phyloP scores from a whole-genome alignment of 768 basidiomycete genomes.

The Jaapia argillacea region DNA sequence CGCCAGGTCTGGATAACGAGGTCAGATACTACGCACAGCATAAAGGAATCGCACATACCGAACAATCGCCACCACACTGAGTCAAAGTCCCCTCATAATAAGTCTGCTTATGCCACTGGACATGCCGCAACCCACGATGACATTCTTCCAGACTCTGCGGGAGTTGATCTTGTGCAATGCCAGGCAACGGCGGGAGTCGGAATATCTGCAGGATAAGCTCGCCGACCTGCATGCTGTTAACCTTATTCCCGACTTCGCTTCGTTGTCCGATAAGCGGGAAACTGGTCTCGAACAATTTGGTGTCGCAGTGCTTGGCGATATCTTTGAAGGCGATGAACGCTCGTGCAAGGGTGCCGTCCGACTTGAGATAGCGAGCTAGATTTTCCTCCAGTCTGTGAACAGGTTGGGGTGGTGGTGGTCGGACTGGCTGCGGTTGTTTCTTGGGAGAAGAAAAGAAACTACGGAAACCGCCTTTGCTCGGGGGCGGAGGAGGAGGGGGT shows the following conservation, averaged over 20 bases:
- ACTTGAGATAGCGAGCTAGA: slow-evolving; percentile 72
- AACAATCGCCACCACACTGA: slow-evolving; percentile 89
- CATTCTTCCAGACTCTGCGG: slow-evolving; percentile 94
- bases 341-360: slow-evolving; percentile 82
- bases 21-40: background rate
- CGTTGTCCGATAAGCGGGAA: slow-evolving; percentile 77
- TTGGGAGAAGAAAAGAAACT: slow-evolving; percentile 69
- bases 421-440: slow-evolving; percentile 48
- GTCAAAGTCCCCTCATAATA: slow-evolving; percentile 91
- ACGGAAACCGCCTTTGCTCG: slow-evolving; percentile 57
- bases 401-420: slow-evolving; percentile 18
- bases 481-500: slow-evolving; percentile 37
- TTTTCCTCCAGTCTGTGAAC: slow-evolving; percentile 52
- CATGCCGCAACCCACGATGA: slow-evolving; percentile 75
- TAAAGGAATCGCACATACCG: slow-evolving; percentile 39
- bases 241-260: slow-evolving; percentile 42
- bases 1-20: slow-evolving; percentile 56
- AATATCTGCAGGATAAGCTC: slow-evolving; percentile 88
- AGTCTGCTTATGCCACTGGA: slow-evolving; percentile 90
- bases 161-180: slow-evolving; percentile 63
- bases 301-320: slow-evolving; percentile 74
- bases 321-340: slow-evolving; percentile 88
- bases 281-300: slow-evolving; percentile 72
- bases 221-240: slow-evolving; percentile 65
- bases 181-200: slow-evolving; percentile 82